Conservation (phyloP, 441 rosid species). For the Adansonia gregorii region DNA sequence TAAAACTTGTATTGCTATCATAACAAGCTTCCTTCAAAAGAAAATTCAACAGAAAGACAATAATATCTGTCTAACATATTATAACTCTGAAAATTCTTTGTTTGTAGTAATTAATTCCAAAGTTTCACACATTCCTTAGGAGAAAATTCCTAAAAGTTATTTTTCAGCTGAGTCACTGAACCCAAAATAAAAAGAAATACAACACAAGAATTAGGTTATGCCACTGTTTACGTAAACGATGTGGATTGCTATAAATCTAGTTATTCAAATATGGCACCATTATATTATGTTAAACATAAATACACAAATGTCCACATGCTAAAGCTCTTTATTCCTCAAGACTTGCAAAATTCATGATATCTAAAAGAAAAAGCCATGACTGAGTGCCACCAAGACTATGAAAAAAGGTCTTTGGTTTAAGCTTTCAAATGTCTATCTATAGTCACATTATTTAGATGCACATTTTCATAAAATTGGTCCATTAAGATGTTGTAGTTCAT, state of each 20-base stretch:
- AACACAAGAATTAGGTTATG: neutral
- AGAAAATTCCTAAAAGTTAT: neutral
- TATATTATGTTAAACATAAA: neutral
- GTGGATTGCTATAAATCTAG: neutral
- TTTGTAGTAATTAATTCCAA: neutral
- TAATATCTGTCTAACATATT: neutral
- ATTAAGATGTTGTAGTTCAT: neutral
- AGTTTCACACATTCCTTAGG: neutral
- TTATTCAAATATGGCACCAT: neutral
- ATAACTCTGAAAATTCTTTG: neutral
- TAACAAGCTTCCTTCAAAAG: neutral
- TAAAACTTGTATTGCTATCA: too few species aligned
- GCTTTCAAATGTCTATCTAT: neutral
- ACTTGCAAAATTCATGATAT: neutral
- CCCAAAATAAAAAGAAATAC: too few species aligned
- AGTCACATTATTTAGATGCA: neutral
- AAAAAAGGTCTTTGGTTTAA: neutral
- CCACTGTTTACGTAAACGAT: neutral
- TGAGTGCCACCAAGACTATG: neutral
- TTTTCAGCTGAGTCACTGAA: neutral
- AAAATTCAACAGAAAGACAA: neutral
- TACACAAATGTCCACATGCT: neutral
- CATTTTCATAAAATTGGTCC: neutral
- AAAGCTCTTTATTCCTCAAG: neutral
- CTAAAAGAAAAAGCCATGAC: neutral